Base-by-base conservation (phyloP, 2,329 filamentous ascomycete genomes). In the Fusarium dlaminii region DNA sequence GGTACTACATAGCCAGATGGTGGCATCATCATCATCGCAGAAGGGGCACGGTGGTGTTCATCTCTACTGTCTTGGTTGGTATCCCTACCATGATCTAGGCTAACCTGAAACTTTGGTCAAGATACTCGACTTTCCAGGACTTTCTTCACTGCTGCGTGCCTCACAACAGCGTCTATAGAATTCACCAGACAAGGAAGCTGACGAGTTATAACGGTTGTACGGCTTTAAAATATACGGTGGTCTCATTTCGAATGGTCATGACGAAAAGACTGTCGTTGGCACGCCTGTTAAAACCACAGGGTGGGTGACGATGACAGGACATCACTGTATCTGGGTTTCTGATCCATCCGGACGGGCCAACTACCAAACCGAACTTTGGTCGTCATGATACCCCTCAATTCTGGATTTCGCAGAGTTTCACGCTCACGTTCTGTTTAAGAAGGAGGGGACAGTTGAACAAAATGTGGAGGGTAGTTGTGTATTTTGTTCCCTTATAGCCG, bases 371-470 rank as follows among this genome's bases (percentile, higher is more conserved):
- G n/a, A 70, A 37, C 48, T 57, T 51, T 27, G 32, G 56, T 36
- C 24, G 32, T 32, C 65, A 70, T 46, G 37, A 70, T 55, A 59
- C 36, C 52, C 29, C 40, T 62, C 62, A 45, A 63, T 52, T 60
- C 49, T 52, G 55, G 65, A 70, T 57, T 59, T 43, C 42, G 12
- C 18, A 45, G 34, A 60, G 48, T 40, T 59, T 65, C 58, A 66
- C 59, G 63, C 42, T 49, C 68, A 64, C 48, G 46, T 64, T 63
- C 27, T 64, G 18, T 36, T 42, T n/a, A 70, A 18, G 36, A 54
- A 45, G 48, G 29, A 52, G 40, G 36, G 29, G 30, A 40, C 36
- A 42, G 17, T 24, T 39, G 37, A 37, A 24, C 14, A 30, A 48
- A 68, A 51, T 61, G 62, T 29, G 18, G 55, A 59, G 40, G 52